Conservation (phyloP, 352 stramenopile genomes). For the Pythium dissotocum region DNA sequence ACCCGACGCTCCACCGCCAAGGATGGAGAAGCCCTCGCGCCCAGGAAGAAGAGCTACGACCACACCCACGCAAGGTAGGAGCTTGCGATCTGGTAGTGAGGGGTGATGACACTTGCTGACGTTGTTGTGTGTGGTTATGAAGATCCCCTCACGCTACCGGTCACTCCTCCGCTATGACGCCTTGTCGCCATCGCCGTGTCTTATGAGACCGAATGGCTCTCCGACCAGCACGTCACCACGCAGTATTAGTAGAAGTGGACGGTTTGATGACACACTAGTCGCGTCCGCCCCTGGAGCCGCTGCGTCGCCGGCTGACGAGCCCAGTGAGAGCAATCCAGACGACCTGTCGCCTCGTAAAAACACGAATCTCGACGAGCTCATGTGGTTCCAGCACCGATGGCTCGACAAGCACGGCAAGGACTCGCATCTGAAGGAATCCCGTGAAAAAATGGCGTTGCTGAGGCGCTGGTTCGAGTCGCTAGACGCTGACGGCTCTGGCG, state of each 20-base stretch:
- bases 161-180: slow-evolving; percentile 29
- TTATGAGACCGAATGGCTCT: not conserved
- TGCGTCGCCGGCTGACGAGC: slow-evolving; percentile 9
- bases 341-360: slow-evolving; percentile 14
- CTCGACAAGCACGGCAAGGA: slow-evolving; percentile 73
- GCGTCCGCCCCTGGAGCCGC: not conserved
- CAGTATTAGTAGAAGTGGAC: not conserved
- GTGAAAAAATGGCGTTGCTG: slow-evolving; percentile 70
- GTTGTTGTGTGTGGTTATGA: not conserved
- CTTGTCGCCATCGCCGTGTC: slow-evolving; percentile 8
- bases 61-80: slow-evolving; percentile 39
- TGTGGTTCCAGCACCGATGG: slow-evolving; percentile 80
- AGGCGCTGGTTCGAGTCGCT: slow-evolving; percentile 87
- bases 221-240: not conserved
- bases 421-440: slow-evolving; percentile 65
- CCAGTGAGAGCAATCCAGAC: not conserved
- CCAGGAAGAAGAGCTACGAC: slow-evolving; percentile 19
- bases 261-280: not conserved
- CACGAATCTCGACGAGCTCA: slow-evolving; percentile 62
- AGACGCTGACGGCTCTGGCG: slow-evolving; percentile 78
- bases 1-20: slow-evolving; percentile 54
- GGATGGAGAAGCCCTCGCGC: slow-evolving; percentile 52
- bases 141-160: slow-evolving; percentile 51
- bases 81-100: no score
- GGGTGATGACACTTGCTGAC: not conserved